phyloP scores from a whole-genome alignment of 768 basidiomycete species.

The Tylopilus cervinicoccineus region DNA sequence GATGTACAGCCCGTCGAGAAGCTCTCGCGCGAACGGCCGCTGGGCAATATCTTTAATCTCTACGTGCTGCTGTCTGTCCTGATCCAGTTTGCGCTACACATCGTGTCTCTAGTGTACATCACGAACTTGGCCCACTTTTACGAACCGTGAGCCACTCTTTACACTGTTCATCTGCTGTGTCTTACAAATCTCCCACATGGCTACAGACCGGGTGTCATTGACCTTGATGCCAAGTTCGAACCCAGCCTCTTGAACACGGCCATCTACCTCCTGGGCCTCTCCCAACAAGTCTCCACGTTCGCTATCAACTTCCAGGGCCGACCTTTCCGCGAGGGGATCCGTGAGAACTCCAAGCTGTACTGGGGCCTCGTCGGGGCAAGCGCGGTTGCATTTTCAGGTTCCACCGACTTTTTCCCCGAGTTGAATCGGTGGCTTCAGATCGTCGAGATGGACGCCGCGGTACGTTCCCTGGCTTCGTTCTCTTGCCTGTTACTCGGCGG shows the following conservation, averaged over 20 bases:
- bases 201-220: constrained; percentile 66
- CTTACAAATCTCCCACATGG: not conserved
- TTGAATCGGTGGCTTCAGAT: constrained; percentile 96
- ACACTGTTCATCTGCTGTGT: not conserved
- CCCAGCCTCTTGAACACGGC: constrained; percentile 94
- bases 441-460: constrained; percentile 77
- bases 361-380: constrained; percentile 90
- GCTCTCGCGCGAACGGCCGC: constrained; percentile 86
- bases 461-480: constrained; percentile 41
- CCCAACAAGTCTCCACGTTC: constrained; percentile 98
- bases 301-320: constrained; percentile 99
- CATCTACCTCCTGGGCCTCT: constrained; percentile 91
- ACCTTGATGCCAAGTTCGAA: constrained; percentile 95
- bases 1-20: constrained; percentile 93
- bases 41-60: constrained; percentile 95
- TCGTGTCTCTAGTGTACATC: constrained; percentile 87
- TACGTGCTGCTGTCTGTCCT: constrained; percentile 92
- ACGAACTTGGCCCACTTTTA: constrained; percentile 75
- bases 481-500: not conserved
- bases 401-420: constrained; percentile 94
- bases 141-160: constrained; percentile 61
- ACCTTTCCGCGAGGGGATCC: constrained; percentile 96
- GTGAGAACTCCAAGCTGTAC: constrained; percentile 90
- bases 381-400: constrained; percentile 88
- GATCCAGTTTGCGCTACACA: constrained; percentile 92